A percentile compares a stretch with the other conserved stretches of the same genome.
Conservation (phyloP, 2,329 filamentous ascomycete species). For the Aciculosporium take region DNA sequence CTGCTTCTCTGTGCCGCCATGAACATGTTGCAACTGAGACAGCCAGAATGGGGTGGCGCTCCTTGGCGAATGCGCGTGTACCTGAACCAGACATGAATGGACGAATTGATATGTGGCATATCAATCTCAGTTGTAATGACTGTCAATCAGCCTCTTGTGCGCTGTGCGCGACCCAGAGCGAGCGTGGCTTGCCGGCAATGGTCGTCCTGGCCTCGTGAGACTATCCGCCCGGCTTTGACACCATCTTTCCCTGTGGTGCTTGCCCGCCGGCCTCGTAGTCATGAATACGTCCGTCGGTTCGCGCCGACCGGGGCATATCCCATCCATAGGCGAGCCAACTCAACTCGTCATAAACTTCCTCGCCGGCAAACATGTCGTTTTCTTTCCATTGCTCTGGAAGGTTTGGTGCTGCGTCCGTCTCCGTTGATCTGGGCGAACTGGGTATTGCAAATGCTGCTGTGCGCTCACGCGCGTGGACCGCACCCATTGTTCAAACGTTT, state of each 20-base stretch:
- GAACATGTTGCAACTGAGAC: conserved; percentile 2
- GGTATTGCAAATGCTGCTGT: neutral
- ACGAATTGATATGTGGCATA: neutral
- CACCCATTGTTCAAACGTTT: neutral
- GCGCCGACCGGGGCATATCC: neutral
- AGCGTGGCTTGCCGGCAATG: neutral
- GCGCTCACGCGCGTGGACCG: neutral
- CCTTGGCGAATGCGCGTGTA: conserved; percentile 3
- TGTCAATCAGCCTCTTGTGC: neutral
- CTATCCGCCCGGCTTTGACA: neutral
- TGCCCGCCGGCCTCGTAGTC: neutral
- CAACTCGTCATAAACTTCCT: neutral
- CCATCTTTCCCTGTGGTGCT: neutral
- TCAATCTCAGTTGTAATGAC: neutral
- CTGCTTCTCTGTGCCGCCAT: neutral
- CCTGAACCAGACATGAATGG: neutral
- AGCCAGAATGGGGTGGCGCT: neutral
- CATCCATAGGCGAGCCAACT: neutral
- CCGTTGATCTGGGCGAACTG: neutral
- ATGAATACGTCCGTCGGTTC: neutral
- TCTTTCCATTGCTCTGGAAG: neutral
- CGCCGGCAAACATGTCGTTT: too few relatives aligned
- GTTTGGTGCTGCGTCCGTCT: neutral
- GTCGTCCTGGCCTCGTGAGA: neutral
- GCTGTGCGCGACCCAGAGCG: too few relatives aligned